A percentile compares a stretch with the other conserved stretches of the same genome.
phyloP scores from a whole-genome alignment of 495 filamentous ascomycete species.

The Cairneyella variabilis region DNA sequence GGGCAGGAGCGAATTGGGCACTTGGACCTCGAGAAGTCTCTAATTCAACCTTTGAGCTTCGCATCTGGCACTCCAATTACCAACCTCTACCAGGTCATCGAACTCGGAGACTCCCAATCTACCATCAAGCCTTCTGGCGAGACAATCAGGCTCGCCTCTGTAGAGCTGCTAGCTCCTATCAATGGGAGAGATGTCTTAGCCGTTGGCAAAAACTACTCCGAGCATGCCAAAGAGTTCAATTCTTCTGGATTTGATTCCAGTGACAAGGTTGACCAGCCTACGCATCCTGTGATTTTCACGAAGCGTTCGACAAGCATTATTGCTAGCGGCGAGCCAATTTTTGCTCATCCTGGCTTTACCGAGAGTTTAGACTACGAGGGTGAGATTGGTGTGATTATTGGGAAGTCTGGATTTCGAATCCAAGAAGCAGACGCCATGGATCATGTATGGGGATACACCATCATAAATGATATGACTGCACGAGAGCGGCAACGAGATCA shows the following conservation, averaged over 20 bases:
- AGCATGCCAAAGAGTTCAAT: conserved; percentile 49
- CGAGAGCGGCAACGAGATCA: conserved; percentile 53
- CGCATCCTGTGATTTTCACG: conserved; percentile 49
- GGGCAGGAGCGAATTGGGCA: conserved; percentile 41
- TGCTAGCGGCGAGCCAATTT: conserved; percentile 41
- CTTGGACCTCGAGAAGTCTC: conserved; percentile 34
- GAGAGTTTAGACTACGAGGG: conserved; percentile 52
- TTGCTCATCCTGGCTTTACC: conserved; percentile 45
- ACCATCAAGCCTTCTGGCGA: conserved; percentile 29
- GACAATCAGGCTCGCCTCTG: conserved; percentile 33
- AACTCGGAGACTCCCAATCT: conserved; percentile 32
- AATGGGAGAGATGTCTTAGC: conserved; percentile 47
- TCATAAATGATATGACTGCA: conserved; percentile 55
- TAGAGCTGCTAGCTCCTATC: conserved; percentile 44
- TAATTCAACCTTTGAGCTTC: conserved; percentile 45
- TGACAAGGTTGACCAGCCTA: conserved; percentile 44
- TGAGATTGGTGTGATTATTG: conserved; percentile 54
- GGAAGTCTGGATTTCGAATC: conserved; percentile 45
- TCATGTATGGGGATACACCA: conserved; percentile 55
- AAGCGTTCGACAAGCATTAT: conserved; percentile 53
- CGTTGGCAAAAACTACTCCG: conserved; percentile 53
- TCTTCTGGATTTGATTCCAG: conserved; percentile 44
- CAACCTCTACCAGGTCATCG: conserved; percentile 49
- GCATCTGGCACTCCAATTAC: conserved; percentile 42
- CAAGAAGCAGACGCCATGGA: conserved; percentile 42